Conservation (phyloP, 176 grass and related monocot genomes). For the Oryza rufipogon region DNA sequence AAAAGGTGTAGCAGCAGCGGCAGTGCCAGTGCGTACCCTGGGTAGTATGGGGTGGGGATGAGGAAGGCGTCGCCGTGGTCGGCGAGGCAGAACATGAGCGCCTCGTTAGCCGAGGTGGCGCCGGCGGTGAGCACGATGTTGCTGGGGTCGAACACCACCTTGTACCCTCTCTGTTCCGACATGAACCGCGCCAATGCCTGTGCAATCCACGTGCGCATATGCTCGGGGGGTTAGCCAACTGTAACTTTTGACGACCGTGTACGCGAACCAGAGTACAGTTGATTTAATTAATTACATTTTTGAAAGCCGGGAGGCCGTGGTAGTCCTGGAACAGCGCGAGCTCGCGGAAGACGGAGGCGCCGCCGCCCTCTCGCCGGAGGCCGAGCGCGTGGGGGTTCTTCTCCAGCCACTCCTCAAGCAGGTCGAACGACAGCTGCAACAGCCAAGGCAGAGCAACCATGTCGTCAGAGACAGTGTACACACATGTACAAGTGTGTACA, state of each 20-base stretch:
- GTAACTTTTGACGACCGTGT: not conserved
- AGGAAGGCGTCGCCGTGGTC: constrained; percentile 88
- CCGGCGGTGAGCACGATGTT: constrained; percentile 90
- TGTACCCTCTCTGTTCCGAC: constrained; percentile 60
- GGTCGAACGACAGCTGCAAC: constrained; percentile 80
- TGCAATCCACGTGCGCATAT: constrained; percentile 1
- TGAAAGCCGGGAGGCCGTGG: constrained; percentile 86
- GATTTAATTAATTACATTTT: constrained; percentile 55
- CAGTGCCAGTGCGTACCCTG: constrained; percentile 51
- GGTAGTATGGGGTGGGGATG: constrained; percentile 93
- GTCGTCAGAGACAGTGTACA: too few species aligned
- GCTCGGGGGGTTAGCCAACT: not conserved
- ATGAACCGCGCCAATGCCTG: constrained; percentile 89
- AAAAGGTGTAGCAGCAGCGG: too few species aligned
- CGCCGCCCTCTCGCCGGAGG: constrained; percentile 52
- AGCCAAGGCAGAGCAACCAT: too few species aligned
- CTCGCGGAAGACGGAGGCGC: constrained; percentile 76
- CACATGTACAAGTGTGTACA: not conserved
- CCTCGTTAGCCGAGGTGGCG: constrained; percentile 91
- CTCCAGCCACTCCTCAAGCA: constrained; percentile 84
- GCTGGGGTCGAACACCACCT: constrained; percentile 69
- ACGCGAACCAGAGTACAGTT: too few species aligned
- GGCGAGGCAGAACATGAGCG: constrained; percentile 85
- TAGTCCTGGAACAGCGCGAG: constrained; percentile 99
- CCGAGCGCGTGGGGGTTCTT: constrained; percentile 66